Conservation (phyloP, 192 early-diverging fungal species). For the Paraglomus brasilianum region DNA sequence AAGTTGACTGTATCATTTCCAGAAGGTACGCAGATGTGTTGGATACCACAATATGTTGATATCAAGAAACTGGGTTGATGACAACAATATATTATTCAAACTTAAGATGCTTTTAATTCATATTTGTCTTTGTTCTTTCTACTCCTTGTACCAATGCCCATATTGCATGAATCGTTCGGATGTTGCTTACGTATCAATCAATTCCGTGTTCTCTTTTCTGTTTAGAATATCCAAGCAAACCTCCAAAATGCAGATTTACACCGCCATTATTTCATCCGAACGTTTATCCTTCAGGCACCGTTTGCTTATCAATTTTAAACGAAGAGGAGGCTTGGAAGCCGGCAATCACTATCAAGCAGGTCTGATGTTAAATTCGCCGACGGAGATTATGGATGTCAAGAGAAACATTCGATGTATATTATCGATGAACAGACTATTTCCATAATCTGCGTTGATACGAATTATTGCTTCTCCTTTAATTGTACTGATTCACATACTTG, state of each 20-base stretch:
- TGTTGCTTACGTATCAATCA: slow-evolving; percentile 4
- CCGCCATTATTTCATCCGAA: slow-evolving; percentile 91
- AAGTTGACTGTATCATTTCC: slow-evolving; percentile 82
- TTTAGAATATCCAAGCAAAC: slow-evolving; percentile 48
- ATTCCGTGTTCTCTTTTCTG: background rate
- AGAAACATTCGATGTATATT: background rate
- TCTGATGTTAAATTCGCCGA: slow-evolving; percentile 19
- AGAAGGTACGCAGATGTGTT: slow-evolving; percentile 49
- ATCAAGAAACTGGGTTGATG: too few species aligned
- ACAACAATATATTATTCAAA: too few species aligned
- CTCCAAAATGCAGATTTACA: slow-evolving; percentile 63
- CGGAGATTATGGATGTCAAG: background rate
- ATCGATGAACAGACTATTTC: too few species aligned
- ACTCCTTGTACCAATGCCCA: background rate
- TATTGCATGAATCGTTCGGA: background rate
- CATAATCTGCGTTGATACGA: background rate
- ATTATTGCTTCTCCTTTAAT: background rate
- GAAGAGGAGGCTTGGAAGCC: slow-evolving; percentile 95
- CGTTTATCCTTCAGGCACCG: slow-evolving; percentile 95
- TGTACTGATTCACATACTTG: too few species aligned
- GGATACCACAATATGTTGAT: too few species aligned
- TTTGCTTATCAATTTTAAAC: slow-evolving; percentile 95
- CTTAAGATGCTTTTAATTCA: background rate
- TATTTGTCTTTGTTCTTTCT: background rate
- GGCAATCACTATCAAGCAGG: slow-evolving; percentile 93